Conservation (phyloP, 805 yeast genomes). For the Sugiyamaella mastotermitis region DNA sequence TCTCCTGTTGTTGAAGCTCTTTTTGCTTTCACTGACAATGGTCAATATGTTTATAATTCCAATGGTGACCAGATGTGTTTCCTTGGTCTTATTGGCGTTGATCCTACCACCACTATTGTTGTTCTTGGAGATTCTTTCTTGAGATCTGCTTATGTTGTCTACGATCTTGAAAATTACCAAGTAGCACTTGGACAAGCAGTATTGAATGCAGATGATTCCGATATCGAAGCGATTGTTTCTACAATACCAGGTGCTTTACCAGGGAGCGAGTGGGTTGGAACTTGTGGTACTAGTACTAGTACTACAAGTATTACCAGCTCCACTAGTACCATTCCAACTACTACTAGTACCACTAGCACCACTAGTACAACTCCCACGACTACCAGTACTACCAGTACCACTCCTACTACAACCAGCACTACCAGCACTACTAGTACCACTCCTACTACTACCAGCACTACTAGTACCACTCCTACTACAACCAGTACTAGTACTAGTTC, state of each 20-base stretch:
- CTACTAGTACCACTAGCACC: too few species aligned
- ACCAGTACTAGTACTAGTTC: too few species aligned
- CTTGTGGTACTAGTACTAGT: too few species aligned
- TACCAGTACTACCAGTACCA: too few species aligned
- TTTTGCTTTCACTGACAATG: constrained; percentile 1
- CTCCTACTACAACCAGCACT: too few species aligned
- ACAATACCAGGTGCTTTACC: constrained; percentile 29
- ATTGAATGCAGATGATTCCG: constrained; percentile 22
- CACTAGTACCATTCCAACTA: too few species aligned
- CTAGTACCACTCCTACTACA: too few species aligned
- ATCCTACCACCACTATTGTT: neutral
- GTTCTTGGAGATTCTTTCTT: constrained; percentile 63
- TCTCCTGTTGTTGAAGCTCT: constrained; percentile 25
- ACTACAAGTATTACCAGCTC: too few species aligned
- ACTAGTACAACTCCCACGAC: too few species aligned
- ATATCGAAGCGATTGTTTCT: constrained; percentile 24
- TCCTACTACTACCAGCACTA: too few species aligned
- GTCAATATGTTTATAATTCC: neutral
- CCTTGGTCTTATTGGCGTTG: neutral
- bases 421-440: too few species aligned
- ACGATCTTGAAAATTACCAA: constrained; percentile 52
- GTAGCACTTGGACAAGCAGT: constrained; percentile 49
- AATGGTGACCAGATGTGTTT: neutral
- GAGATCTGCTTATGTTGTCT: constrained; percentile 58
- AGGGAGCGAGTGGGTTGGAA: too few species aligned